Evolutionary conservation across 805 yeast genomes (phyloP), one percentile per base, ranked within the genome.

Genomic region (Candida nanaspora): DNA sequence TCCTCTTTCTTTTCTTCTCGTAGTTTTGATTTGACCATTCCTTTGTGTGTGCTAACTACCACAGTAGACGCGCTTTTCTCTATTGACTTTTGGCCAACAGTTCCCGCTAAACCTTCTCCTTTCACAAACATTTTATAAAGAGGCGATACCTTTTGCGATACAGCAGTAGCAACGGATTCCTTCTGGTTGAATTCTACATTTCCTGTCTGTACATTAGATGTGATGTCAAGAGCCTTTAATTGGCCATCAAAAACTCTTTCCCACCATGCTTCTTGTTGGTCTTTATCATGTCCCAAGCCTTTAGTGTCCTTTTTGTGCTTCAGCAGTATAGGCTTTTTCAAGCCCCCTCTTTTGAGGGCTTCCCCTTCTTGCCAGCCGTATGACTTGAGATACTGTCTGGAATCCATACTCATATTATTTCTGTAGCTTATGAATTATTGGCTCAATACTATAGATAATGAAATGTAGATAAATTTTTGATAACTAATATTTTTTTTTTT

Each of bases 321-420:
- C 41, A 93, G 96, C 46, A 91, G 62, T 33, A 91, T 78, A 0
- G 98, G 98, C 50, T 79, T 86, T 51, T 73, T 78, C 39, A 91
- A 61, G 0, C 96, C 94, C 3, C 95, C 96, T 35, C 71, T 60
- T 46, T 72, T 77, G 28, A 91, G 65, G 0, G 95, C 94, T 49
- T 87, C 86, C 1, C 98, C 98, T 49, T 86, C 91, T 41, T 69
- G 70, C 98, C 98, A 91, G 16, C 98, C 98, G 53, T 74, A 87
- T 1, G 84, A 76, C 53, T 73, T 66, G 47, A 91, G 63, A 57
- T 91, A 93, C 40, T 63, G 72, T 40, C 72, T 72, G 31, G 95
- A 78, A 59, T 93, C 79, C 95, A 89, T 88, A n/a, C 15, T 37
- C 20, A 32, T 5, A 3, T 22, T 19, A 11, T 23, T 11, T 23